Evolutionary conservation across 2,329 filamentous ascomycete genomes (phyloP).

Genomic region (Arachnomyces sp.): DNA sequence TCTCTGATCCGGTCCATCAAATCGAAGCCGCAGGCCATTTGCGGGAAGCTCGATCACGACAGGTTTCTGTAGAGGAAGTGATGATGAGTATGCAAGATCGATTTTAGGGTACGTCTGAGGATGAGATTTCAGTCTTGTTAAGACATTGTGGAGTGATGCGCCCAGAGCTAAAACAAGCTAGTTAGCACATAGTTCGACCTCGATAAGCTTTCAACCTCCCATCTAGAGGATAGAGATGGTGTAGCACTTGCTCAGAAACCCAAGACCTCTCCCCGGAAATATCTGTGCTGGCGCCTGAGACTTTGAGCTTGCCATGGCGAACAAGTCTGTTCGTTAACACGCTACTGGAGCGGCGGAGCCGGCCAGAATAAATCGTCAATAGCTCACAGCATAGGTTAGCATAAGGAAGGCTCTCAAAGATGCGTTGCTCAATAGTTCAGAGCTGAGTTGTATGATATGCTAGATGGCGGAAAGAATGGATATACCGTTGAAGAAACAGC

Average conservation of each 20-base stretch:
- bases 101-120: constrained; percentile 75
- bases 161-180: constrained; percentile 59
- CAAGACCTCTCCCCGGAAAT: constrained; percentile 58
- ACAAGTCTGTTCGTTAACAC: too few species aligned
- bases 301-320: constrained; percentile 29
- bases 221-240: constrained; percentile 17
- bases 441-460: too few species aligned
- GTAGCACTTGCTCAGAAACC: constrained; percentile 47
- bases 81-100: constrained; percentile 72
- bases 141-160: constrained; percentile 80
- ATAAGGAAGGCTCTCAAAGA: too few species aligned
- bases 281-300: constrained; percentile 48
- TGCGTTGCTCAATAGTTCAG: too few species aligned
- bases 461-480: too few species aligned
- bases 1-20: constrained; percentile 88
- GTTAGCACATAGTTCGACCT: background rate
- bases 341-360: too few species aligned
- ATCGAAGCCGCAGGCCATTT: constrained; percentile 83
- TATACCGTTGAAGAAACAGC: too few species aligned
- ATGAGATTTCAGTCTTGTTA: constrained; percentile 82
- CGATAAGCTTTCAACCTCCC: background rate
- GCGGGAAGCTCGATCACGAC: constrained; percentile 68
- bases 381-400: too few species aligned
- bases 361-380: too few species aligned
- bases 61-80: constrained; percentile 65